Base-by-base conservation (phyloP, 2,329 filamentous ascomycete genomes). In the Fusarium annulatum region DNA sequence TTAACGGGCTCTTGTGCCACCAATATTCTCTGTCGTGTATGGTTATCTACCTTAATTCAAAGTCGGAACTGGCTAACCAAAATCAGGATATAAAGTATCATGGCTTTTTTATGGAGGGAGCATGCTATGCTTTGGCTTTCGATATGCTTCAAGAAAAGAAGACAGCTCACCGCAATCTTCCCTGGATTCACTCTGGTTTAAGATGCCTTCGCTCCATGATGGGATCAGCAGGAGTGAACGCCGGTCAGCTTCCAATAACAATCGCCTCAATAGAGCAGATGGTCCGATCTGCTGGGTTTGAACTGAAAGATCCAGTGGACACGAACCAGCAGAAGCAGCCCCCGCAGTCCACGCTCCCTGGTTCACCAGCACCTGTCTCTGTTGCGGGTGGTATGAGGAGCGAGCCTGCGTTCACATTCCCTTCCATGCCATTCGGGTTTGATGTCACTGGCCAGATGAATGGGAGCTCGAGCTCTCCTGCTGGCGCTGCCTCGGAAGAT, bases 11-110 rank as follows among this genome's bases (percentile, higher is more conserved):
- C 82, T 3, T 84, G 81, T 61, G 76, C 79, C n/a, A 76, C 79
- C 5, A 85, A 85, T 55, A 79, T 81, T 15, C 72, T 84, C 16
- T 83, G 84, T 34, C 77, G 79, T 73, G 84, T 85, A 80, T 48
- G 76, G 63, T n/a, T 16, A 28, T 10, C 5, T 4, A 6, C 16
- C 9, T 14, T n/a, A 18, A 5, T 12, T n/a, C 30, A 4, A n/a
- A 14, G 26, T 28, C 23, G 7, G 26, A 21, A 9, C 10, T 14
- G n/a, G 36, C 66, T 77, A 52, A 74, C 45, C 18, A 34, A 8
- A 9, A 23, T 10, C 28, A 86, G 84, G 81, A 84, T 77, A 75
- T 85, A 8, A 84, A 83, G 41, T 86, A 85, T 33, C 83, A 85
- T 33, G 82, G 79, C 9, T 85, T 84, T 53, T 85, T 86, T 55